A percentile compares a stretch with the other conserved stretches of the same genome.
phyloP scores from a whole-genome alignment of 1,284 basidiomycete species.

The Ustilago xerochloae region DNA sequence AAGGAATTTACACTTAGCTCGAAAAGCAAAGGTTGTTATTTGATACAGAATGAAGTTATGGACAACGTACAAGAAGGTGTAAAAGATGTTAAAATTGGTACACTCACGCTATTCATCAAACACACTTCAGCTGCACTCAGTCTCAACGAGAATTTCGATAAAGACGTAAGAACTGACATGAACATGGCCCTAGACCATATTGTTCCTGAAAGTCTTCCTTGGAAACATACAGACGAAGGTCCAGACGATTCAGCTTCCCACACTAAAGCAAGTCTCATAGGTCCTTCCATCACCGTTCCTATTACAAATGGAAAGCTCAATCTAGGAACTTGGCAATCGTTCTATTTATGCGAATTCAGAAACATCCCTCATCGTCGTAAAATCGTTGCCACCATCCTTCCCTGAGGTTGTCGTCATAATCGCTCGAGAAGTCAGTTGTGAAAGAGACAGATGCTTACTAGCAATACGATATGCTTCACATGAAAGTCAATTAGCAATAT shows the following conservation, averaged over 20 bases:
- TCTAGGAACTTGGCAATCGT: constrained; percentile 90
- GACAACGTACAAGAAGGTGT: constrained; percentile 80
- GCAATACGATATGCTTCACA: too few species aligned
- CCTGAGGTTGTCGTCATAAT: constrained; percentile 16
- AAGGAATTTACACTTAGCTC: constrained; percentile 77
- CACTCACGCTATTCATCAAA: constrained; percentile 75
- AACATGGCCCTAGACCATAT: constrained; percentile 76
- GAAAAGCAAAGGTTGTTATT: constrained; percentile 75
- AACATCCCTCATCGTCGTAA: constrained; percentile 75
- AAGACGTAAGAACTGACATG: constrained; percentile 72
- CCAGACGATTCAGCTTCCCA: constrained; percentile 74
- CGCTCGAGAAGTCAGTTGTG: neutral
- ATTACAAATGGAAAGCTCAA: constrained; percentile 84
- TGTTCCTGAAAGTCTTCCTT: constrained; percentile 85
- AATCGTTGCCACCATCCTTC: constrained; percentile 84
- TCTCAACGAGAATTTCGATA: constrained; percentile 86
- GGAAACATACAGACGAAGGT: constrained; percentile 88
- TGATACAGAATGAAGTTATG: constrained; percentile 84
- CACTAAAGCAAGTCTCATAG: constrained; percentile 86
- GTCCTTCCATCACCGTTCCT: constrained; percentile 83
- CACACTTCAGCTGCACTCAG: constrained; percentile 90
- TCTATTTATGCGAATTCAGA: constrained; percentile 83
- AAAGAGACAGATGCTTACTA: neutral
- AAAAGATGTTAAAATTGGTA: constrained; percentile 65
- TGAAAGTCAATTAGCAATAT: too few species aligned